Base-by-base conservation (phyloP, 2,329 filamentous ascomycete genomes). In the Herpomyces periplanetae region DNA sequence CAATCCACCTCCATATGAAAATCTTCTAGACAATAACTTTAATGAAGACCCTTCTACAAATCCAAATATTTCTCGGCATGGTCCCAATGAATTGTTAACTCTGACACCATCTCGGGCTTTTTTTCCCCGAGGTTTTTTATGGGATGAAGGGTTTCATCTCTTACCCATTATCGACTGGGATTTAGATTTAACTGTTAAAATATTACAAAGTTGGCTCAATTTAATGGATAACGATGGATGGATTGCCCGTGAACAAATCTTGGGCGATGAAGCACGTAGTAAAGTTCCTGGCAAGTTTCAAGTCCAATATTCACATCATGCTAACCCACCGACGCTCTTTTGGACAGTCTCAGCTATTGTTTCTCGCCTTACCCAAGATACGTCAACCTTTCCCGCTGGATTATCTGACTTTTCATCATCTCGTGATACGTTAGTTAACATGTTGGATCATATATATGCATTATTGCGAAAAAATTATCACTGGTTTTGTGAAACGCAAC, bases 81-180 rank as follows among this genome's bases (percentile, higher is more conserved):
- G 68, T 0, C 69, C 75, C 1, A 66, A 61, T 21, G 68, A 87
- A 35, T 51, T 96, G 2, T 91, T 73, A 35, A 84, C 73, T 4
- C 68, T 60, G 30, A 61, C 91, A 22, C 80, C 80, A 0, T 91
- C 75, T 5, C 50, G 80, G 3, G 66, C 80, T 0, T 96, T 96
- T 44, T 96, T 96, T 40, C 80, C 80, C 1, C 53, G 80, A 24
- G 80, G 80, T 1, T 96, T 96, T 36, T 47, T 91, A 3, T 96
- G 80, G 80, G 80, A 96, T 30, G 80, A 96, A 37, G 80, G 80
- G 1, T 96, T 91, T 40, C 80, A 96, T 32, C 45, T 96, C 13
- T 45, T 87, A 18, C 73, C 73, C 2, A 60, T 96, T 20, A 51
- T 69, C 9, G 75, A 96, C 27, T 96, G 73, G 65, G 80, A 96